phyloP scores from a whole-genome alignment of 2,329 filamentous ascomycete species.

The Sclerotinia minor region DNA sequence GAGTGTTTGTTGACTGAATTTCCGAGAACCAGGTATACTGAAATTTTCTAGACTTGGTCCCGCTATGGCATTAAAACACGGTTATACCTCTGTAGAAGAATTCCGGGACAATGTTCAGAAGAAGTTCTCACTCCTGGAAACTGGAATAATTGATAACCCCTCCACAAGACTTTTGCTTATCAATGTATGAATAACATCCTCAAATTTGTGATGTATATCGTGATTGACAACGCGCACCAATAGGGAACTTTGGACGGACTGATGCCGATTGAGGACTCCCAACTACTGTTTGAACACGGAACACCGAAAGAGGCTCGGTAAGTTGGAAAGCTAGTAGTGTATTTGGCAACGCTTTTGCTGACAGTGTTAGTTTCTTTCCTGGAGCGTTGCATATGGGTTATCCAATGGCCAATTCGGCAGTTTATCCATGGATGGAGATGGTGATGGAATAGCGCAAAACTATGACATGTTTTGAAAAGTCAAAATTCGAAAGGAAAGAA shows the following conservation, averaged over 20 bases:
- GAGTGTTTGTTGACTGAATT: slow-evolving; percentile 37
- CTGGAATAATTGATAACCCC: slow-evolving; percentile 56
- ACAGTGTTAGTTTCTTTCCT: slow-evolving; percentile 50
- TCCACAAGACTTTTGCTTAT: slow-evolving; percentile 60
- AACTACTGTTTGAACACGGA: slow-evolving; percentile 64
- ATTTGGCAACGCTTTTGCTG: neutral
- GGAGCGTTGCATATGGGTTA: slow-evolving; percentile 68
- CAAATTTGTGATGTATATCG: too few species aligned
- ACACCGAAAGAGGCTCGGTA: slow-evolving; percentile 63
- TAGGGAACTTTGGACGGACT: slow-evolving; percentile 63
- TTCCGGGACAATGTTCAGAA: slow-evolving; percentile 56
- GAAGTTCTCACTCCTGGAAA: slow-evolving; percentile 63
- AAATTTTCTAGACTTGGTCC: slow-evolving; percentile 48
- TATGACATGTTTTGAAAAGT: neutral
- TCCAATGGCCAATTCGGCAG: slow-evolving; percentile 56
- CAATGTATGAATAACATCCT: slow-evolving; percentile 49
- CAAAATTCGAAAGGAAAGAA: neutral
- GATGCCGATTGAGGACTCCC: slow-evolving; percentile 68
- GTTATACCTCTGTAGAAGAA: slow-evolving; percentile 56
- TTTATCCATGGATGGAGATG: slow-evolving; percentile 63
- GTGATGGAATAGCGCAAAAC: slow-evolving; percentile 41
- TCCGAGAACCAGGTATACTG: slow-evolving; percentile 7
- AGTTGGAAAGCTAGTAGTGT: neutral
- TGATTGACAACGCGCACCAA: neutral
- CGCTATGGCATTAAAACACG: slow-evolving; percentile 62